These are phyloP conservation scores for Alloteropsis angusta DNA, from an alignment of 202 grass and related monocot genomes.

Conservation along the genomic window DNA sequence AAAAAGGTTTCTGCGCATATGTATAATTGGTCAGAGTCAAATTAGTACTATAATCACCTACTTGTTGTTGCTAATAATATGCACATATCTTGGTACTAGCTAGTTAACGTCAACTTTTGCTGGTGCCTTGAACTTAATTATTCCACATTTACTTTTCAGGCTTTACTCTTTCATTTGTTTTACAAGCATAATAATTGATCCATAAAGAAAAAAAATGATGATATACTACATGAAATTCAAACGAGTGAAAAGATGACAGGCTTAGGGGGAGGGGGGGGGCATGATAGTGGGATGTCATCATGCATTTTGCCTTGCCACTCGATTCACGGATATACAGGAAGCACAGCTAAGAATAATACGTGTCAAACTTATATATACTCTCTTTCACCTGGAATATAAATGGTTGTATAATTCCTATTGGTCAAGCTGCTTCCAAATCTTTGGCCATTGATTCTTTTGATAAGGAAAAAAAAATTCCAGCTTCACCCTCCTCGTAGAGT, in stretches of 20 bases:
- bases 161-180: neutral
- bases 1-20: neutral
- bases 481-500: no score
- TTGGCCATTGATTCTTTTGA: no score
- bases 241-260: neutral
- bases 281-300: neutral
- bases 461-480: no score
- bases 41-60: neutral
- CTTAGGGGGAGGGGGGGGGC: no score
- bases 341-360: neutral
- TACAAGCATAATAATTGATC: neutral
- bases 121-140: neutral
- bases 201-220: neutral
- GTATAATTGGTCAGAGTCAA: neutral
- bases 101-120: neutral
- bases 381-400: no score
- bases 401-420: no score
- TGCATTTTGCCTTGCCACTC: neutral
- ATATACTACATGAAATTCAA: neutral
- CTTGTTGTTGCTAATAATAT: neutral
- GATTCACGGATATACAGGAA: neutral
- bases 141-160: neutral
- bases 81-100: neutral
- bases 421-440: neutral
- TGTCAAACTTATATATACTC: neutral